Conservation (phyloP, 345 rosid species). For the Hibiscus syriacus region DNA sequence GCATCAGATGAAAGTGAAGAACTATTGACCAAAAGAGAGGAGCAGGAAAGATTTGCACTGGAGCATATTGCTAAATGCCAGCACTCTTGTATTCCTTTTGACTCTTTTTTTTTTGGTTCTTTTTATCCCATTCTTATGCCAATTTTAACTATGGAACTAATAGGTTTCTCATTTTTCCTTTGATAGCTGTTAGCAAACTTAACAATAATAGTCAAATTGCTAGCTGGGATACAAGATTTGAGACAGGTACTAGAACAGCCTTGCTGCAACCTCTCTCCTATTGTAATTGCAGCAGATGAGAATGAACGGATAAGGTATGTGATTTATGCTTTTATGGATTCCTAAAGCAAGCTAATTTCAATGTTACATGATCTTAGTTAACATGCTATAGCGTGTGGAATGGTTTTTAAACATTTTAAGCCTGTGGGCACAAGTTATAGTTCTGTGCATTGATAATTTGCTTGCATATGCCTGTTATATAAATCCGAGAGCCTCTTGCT, state of each 20-base stretch:
- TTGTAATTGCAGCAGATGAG: conserved; percentile 96
- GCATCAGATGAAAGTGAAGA: conserved; percentile 76
- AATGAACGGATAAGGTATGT: conserved; percentile 81
- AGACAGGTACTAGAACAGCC: conserved; percentile 76
- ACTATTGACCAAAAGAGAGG: conserved; percentile 71
- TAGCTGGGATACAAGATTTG: conserved; percentile 88
- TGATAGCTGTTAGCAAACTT: conserved; percentile 72
- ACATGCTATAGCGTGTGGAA: background rate
- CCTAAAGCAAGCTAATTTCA: background rate
- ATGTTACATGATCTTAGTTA: background rate
- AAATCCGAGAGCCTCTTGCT: background rate
- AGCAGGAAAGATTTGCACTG: conserved; percentile 71
- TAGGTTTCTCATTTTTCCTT: conserved; percentile 18
- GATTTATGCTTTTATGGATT: background rate
- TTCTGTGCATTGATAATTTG: background rate
- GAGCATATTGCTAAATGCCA: conserved; percentile 90
- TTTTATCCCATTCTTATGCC: background rate
- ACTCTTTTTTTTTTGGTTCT: background rate
- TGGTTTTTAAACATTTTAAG: background rate
- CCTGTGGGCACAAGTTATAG: background rate
- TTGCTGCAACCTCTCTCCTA: conserved; percentile 88
- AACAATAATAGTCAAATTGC: conserved; percentile 62
- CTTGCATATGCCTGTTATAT: background rate
- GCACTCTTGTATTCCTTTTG: conserved; percentile 47
- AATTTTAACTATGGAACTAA: conserved; percentile 17